A percentile compares a stretch with the other conserved stretches of the same genome.
These are phyloP conservation scores for Diplodia mutila DNA, from an alignment of 2,329 filamentous ascomycete species.

Conservation along the genomic window DNA sequence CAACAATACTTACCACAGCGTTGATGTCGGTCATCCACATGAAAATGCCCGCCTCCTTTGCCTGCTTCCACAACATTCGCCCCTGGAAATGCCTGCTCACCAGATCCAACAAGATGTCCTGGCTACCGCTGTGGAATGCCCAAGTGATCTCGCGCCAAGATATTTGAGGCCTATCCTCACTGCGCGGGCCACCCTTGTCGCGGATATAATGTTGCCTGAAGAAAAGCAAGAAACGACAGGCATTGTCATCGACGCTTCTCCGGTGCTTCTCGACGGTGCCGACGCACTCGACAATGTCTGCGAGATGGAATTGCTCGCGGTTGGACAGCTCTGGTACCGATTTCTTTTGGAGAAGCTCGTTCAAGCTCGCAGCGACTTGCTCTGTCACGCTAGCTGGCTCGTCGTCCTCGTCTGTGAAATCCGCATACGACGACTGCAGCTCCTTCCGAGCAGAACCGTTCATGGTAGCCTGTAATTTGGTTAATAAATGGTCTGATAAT, in stretches of 20 bases:
- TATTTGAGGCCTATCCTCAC: constrained; percentile 62
- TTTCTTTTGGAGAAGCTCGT: constrained; percentile 74
- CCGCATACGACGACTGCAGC: constrained; percentile 55
- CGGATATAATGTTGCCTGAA: constrained; percentile 80
- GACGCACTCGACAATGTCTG: constrained; percentile 82
- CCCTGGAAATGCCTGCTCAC: constrained; percentile 79
- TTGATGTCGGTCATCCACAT: constrained; percentile 87
- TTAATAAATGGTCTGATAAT: neutral
- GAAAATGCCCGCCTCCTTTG: constrained; percentile 84
- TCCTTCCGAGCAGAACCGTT: constrained; percentile 51
- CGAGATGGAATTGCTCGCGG: constrained; percentile 83
- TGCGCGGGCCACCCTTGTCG: constrained; percentile 36
- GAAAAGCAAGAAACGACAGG: constrained; percentile 83
- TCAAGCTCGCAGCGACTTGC: constrained; percentile 69
- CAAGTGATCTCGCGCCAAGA: constrained; percentile 78
- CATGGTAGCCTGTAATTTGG: constrained; percentile 40
- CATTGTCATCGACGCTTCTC: constrained; percentile 88
- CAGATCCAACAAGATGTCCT: constrained; percentile 87
- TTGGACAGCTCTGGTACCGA: constrained; percentile 80
- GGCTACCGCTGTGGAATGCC: constrained; percentile 82
- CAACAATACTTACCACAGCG: constrained; percentile 66
- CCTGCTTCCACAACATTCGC: constrained; percentile 81
- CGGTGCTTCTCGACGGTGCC: constrained; percentile 84
- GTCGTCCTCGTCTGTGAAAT: constrained; percentile 55
- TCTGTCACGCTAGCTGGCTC: constrained; percentile 71